These are phyloP conservation scores for Tagetes erecta DNA, from an alignment of 129 eudicot species.

Conservation along the genomic window DNA sequence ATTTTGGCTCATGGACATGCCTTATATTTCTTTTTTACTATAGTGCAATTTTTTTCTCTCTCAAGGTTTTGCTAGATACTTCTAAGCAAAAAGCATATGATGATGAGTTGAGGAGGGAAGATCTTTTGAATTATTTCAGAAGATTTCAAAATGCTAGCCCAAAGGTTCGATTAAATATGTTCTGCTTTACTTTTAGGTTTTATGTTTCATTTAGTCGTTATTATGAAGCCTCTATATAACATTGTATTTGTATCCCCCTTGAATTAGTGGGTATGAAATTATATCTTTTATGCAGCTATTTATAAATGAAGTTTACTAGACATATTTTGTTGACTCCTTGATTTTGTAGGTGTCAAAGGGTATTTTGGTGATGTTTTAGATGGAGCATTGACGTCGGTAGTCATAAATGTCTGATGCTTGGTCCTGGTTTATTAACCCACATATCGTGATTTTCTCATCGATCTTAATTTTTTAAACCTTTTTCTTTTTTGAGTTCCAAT, in stretches of 20 bases:
- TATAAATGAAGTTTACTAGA: slow-evolving; percentile 5
- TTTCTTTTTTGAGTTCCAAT: neutral
- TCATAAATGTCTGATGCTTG: neutral
- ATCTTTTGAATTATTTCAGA: slow-evolving; percentile 75
- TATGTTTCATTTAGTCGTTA: neutral
- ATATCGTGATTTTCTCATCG: neutral
- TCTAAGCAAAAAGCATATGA: slow-evolving; percentile 81
- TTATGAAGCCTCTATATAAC: slow-evolving; percentile 22
- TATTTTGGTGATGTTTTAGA: neutral
- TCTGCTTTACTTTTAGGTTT: slow-evolving; percentile 10
- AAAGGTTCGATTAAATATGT: slow-evolving; percentile 51
- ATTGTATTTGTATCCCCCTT: slow-evolving; percentile 9
- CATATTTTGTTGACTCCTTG: slow-evolving; percentile 1
- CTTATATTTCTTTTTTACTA: slow-evolving; percentile 2
- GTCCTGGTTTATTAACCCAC: neutral
- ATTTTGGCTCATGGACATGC: neutral
- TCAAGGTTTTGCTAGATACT: slow-evolving; percentile 73
- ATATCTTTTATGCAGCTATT: slow-evolving; percentile 10
- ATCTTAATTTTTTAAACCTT: neutral
- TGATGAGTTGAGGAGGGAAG: slow-evolving; percentile 91
- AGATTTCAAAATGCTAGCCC: slow-evolving; percentile 71
- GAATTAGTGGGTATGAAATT: neutral
- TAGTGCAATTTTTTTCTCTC: slow-evolving; percentile 13
- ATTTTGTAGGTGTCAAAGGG: neutral
- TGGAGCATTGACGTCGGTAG: neutral